Conservation (phyloP, 257 asterid genomes). For the Solanum rostratum region DNA sequence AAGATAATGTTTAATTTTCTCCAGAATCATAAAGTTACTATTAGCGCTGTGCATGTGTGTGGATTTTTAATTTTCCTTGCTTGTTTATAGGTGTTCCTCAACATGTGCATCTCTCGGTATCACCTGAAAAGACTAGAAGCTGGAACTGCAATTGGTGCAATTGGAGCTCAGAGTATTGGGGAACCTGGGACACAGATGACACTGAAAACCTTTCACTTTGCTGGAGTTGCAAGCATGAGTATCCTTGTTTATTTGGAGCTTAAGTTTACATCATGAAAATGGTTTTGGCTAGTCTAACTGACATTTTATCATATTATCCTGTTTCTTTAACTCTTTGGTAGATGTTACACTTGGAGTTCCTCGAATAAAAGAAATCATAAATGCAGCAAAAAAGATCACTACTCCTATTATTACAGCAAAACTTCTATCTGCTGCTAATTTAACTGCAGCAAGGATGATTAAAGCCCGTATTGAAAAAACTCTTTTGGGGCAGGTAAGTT, state of each 20-base stretch:
- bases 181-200: conserved; percentile 99
- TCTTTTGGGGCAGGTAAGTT: conserved; percentile 68
- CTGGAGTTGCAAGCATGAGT: conserved; percentile 99
- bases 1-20: neutral
- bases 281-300: neutral
- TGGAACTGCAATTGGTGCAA: conserved; percentile 94
- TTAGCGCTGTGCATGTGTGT: neutral
- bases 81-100: conserved; percentile 55
- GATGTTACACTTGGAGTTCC: conserved; percentile 99
- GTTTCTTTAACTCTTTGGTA: conserved; percentile 40
- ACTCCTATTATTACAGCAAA: conserved; percentile 77
- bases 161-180: conserved; percentile 95
- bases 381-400: conserved; percentile 72
- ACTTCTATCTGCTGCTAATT: conserved; percentile 33
- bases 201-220: conserved; percentile 95
- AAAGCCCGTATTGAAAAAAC: conserved; percentile 84
- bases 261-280: neutral
- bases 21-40: neutral
- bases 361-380: conserved; percentile 75
- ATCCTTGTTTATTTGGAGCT: conserved; percentile 39
- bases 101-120: conserved; percentile 72
- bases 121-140: conserved; percentile 61
- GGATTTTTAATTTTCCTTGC: neutral
- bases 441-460: conserved; percentile 41
- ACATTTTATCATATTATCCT: conserved; percentile 1